Evolutionary conservation across 148 eudicot species (phyloP), one percentile per base, ranked within the genome.

Genomic region (Rhododendron ovatum): DNA sequence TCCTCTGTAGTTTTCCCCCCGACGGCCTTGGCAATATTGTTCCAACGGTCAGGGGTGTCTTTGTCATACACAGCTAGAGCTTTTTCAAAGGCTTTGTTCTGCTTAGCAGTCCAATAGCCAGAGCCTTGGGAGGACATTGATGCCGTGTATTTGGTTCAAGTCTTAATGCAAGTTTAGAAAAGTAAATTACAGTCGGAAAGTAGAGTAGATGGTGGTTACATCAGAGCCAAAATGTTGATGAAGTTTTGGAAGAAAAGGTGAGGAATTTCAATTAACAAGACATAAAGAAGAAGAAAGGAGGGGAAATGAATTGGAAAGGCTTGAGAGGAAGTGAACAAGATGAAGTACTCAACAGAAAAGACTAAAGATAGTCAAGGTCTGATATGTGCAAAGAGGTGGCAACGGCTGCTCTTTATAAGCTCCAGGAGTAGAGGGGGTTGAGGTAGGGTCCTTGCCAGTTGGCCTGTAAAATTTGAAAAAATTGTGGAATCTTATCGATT

Each of bases 391-490:
- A 85, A 85, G 91, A 84, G 88, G 84, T 84, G 84, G 85, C 85
- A 88, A 84, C 80, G 88, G 83, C 82, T 79, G 86, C 88, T 88
- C 87, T 87, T 93, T 91, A 95, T 95, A 95, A 84, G 90, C 92
- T 85, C 83, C 86, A 48, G 87, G 90, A 85, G 84, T 82, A 81
- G 89, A 82, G 89, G 86, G 82, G 87, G 76, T 35, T 87, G 83
- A 82, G 87, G 93, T 91, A 92, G 96, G 94, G 94, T 81, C 89
- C 63, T 69, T 85, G 89, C 92, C 88, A 91, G 88, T 88, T 92
- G 91, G 90, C 87, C 84, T 82, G 73, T 84, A 85, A 83, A 88
- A 57, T 33, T 79, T 86, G 84, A 73, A 86, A 85, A 77, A 39
- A 22, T 41, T 84, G 78, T 69, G 67, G 86, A 88, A 91, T 86